These are phyloP conservation scores for Globisporangium rhizosaccharum DNA, from an alignment of 352 stramenopile species.

Conservation along the genomic window DNA sequence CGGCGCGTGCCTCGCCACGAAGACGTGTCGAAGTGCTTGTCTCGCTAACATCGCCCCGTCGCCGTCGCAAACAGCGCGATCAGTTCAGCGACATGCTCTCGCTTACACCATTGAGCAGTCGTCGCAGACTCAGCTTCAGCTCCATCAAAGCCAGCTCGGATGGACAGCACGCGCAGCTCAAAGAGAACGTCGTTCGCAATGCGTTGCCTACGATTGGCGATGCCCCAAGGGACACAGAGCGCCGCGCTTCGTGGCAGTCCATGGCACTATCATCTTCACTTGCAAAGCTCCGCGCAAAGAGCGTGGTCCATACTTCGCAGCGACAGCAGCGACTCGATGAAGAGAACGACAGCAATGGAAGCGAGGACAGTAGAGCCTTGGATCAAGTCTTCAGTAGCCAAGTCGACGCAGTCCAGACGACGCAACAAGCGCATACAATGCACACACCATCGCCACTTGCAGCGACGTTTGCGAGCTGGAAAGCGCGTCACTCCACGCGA, in stretches of 20 bases:
- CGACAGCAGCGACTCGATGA: no score
- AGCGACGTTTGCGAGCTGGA: constrained; percentile 42
- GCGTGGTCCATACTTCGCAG: no score
- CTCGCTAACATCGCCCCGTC: neutral
- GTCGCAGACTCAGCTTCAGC: neutral
- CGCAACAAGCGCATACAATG: no score
- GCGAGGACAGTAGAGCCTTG: neutral
- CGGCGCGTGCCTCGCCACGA: neutral
- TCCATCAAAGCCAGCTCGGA: neutral
- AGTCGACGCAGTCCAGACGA: no score
- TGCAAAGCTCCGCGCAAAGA: no score
- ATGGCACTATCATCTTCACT: no score
- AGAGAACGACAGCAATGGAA: neutral
- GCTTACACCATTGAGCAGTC: neutral
- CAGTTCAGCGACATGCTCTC: constrained; percentile 43
- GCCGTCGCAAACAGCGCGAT: constrained; percentile 11
- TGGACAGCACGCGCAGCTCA: constrained; percentile 5
- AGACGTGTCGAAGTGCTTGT: neutral
- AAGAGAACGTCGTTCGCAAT: constrained; percentile 9
- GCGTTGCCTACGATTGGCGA: neutral
- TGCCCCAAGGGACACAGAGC: neutral
- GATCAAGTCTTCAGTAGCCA: neutral
- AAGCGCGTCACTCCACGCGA: constrained; percentile 19
- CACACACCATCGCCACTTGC: constrained; percentile 12
- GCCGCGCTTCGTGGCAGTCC: no score